Evolutionary conservation across 1,284 basidiomycete genomes (phyloP).

Genomic region (Ustilago xerochloae): DNA sequence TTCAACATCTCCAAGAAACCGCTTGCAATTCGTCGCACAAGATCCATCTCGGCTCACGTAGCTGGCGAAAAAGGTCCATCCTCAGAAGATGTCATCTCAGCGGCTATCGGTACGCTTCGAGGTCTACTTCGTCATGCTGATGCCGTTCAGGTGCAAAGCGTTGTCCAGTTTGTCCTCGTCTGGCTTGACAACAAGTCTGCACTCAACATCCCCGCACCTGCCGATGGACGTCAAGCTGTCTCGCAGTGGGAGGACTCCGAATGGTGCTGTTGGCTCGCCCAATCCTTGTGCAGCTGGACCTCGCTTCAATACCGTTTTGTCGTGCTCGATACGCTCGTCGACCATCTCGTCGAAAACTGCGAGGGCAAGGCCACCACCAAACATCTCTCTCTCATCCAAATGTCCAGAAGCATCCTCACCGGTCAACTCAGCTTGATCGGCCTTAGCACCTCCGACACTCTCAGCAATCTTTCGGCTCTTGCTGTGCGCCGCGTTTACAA

Average conservation of each 20-base stretch:
- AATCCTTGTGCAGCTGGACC: conserved; percentile 82
- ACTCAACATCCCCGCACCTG: conserved; percentile 16
- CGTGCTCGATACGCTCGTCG: conserved; percentile 85
- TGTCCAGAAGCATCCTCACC: conserved; percentile 83
- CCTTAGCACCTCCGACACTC: conserved; percentile 87
- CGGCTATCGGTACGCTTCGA: conserved; percentile 79
- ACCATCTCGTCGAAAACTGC: conserved; percentile 78
- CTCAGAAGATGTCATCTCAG: conserved; percentile 78
- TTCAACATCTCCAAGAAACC: conserved; percentile 81
- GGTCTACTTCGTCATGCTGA: conserved; percentile 81
- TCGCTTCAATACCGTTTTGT: conserved; percentile 92
- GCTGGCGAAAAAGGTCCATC: conserved; percentile 88
- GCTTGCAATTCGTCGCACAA: conserved; percentile 80
- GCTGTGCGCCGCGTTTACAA: conserved; percentile 77
- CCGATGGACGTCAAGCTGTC: conserved; percentile 24
- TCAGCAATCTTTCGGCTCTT: conserved; percentile 74
- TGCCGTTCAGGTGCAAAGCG: conserved; percentile 77
- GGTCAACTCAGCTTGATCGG: conserved; percentile 86
- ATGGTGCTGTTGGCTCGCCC: conserved; percentile 85
- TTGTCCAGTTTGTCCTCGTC: conserved; percentile 76
- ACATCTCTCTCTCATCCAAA: conserved; percentile 79
- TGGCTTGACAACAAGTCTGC: conserved; percentile 59
- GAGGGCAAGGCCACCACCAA: conserved; percentile 74
- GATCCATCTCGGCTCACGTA: conserved; percentile 85
- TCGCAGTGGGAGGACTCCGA: conserved; percentile 78